These are phyloP conservation scores for Solanum appendiculatum DNA, from an alignment of 257 asterid genomes.

Conservation along the genomic window DNA sequence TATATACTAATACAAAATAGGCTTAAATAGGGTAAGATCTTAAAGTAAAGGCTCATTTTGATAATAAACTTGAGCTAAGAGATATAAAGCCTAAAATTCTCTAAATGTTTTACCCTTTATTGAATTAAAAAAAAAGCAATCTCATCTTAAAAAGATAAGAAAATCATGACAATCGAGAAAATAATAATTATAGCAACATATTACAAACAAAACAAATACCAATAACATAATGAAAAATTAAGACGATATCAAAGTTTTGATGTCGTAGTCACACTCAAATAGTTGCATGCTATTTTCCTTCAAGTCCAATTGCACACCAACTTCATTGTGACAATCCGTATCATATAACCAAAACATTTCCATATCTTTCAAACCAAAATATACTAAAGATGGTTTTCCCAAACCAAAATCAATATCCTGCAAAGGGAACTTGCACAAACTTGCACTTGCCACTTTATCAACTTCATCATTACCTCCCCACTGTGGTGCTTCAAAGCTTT, in stretches of 20 bases:
- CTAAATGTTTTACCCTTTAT: too few relatives aligned
- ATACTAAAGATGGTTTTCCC: not conserved
- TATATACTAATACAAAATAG: too few relatives aligned
- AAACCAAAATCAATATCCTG: slow-evolving; percentile 1
- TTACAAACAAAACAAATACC: not conserved
- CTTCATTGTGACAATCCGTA: not conserved
- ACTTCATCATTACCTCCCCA: not conserved
- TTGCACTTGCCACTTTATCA: not conserved
- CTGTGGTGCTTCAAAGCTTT: not conserved
- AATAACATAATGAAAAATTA: not conserved
- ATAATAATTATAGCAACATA: not conserved
- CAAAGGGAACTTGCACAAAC: not conserved
- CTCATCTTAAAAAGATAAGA: too few relatives aligned
- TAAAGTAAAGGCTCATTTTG: too few relatives aligned
- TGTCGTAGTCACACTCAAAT: not conserved
- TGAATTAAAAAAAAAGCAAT: too few relatives aligned
- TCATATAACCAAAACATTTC: not conserved
- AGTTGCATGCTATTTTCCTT: not conserved
- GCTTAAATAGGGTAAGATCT: too few relatives aligned
- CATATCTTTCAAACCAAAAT: not conserved
- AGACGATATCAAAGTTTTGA: not conserved
- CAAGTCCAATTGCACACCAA: not conserved
- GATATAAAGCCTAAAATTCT: too few relatives aligned
- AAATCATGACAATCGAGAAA: too few relatives aligned
- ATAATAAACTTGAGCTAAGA: too few relatives aligned